Percentiles rank a stretch among this genome's conserved stretches.
These are phyloP conservation scores for Crotalaria pallida DNA, from an alignment of 306 rosid species.

Conservation along the genomic window DNA sequence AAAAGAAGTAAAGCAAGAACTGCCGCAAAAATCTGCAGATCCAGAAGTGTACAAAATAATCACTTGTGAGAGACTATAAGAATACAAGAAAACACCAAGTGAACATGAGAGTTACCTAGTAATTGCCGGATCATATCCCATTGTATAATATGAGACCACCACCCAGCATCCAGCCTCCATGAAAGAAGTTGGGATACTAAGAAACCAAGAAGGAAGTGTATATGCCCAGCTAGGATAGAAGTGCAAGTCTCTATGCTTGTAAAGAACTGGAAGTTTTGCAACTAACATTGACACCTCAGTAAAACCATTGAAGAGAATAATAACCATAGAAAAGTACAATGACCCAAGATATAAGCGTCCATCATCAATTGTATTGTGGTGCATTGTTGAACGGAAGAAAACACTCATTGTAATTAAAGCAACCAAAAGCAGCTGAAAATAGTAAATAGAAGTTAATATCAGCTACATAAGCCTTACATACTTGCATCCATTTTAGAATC, in stretches of 20 bases:
- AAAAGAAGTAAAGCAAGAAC: constrained; percentile 72
- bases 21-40: constrained; percentile 73
- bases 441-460: constrained; percentile 31
- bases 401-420: constrained; percentile 95
- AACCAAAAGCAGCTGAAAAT: constrained; percentile 80
- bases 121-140: constrained; percentile 91
- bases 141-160: constrained; percentile 74
- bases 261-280: constrained; percentile 91
- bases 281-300: constrained; percentile 97
- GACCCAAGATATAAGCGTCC: constrained; percentile 91
- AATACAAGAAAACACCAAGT: constrained; percentile 15
- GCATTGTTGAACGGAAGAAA: constrained; percentile 91
- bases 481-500: background rate
- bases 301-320: constrained; percentile 94
- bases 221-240: constrained; percentile 98
- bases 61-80: constrained; percentile 20
- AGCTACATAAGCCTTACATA: constrained; percentile 27
- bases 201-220: constrained; percentile 88
- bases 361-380: constrained; percentile 75
- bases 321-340: constrained; percentile 93
- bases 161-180: constrained; percentile 97
- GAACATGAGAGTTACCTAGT: constrained; percentile 48
- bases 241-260: constrained; percentile 97
- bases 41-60: constrained; percentile 22
- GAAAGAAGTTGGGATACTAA: constrained; percentile 81